phyloP scores from a whole-genome alignment of 441 rosid species.

The Capsella rubella region DNA sequence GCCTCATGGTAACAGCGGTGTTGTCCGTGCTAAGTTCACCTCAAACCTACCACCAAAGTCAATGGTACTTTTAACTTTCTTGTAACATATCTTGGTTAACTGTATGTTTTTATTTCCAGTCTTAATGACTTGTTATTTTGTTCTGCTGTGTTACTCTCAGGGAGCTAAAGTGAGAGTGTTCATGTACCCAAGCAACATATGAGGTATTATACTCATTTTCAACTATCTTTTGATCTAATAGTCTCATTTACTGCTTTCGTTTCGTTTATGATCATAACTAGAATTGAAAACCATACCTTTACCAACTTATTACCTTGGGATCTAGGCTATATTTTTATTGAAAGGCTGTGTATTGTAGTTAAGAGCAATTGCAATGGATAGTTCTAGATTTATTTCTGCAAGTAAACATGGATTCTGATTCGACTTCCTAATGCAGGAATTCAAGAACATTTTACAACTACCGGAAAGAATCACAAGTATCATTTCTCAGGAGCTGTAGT shows the following conservation, averaged over 20 bases:
- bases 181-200: slow-evolving; percentile 93
- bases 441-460: slow-evolving; percentile 13
- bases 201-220: slow-evolving; percentile 47
- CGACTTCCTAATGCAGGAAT: slow-evolving; percentile 12
- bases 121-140: background rate
- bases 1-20: slow-evolving; percentile 94
- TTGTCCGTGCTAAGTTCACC: slow-evolving; percentile 89
- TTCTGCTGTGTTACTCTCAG: slow-evolving; percentile 44
- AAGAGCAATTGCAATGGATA: background rate
- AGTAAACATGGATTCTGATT: slow-evolving; percentile 8
- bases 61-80: slow-evolving; percentile 57
- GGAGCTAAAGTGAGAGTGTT: slow-evolving; percentile 83
- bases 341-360: background rate
- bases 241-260: background rate
- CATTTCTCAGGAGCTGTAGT: slow-evolving; percentile 35
- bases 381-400: background rate
- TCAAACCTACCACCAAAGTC: slow-evolving; percentile 86
- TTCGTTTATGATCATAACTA: background rate
- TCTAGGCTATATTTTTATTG: too few relatives aligned
- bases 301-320: background rate
- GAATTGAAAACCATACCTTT: background rate
- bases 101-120: background rate
- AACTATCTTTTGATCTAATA: background rate
- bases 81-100: background rate
- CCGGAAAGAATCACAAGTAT: slow-evolving; percentile 20